Percentiles rank a stretch among this genome's conserved stretches.
These are phyloP conservation scores for Cerrena zonata DNA, from an alignment of 1,284 basidiomycete genomes.

Conservation along the genomic window DNA sequence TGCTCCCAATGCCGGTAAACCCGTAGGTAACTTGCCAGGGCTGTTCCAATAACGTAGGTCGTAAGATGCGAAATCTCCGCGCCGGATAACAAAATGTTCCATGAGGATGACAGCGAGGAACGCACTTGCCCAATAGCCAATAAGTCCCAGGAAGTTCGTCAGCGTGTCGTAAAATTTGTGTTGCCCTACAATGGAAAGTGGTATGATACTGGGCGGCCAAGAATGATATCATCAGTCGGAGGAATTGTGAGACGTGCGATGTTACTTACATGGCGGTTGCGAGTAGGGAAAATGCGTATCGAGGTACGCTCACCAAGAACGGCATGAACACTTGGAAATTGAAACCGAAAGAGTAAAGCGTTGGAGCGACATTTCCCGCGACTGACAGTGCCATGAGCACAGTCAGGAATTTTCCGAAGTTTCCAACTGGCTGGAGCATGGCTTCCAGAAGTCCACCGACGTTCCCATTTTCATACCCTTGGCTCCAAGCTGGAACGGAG, in stretches of 20 bases:
- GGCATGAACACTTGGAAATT: slow-evolving; percentile 78
- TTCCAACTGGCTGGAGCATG: slow-evolving; percentile 63
- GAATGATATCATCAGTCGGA: too few species aligned
- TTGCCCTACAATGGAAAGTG: slow-evolving; percentile 63
- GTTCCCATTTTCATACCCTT: slow-evolving; percentile 54
- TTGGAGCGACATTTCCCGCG: slow-evolving; percentile 78
- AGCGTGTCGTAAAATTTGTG: slow-evolving; percentile 63
- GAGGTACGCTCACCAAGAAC: slow-evolving; percentile 59
- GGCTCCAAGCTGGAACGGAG: slow-evolving; percentile 64
- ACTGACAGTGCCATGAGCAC: slow-evolving; percentile 79
- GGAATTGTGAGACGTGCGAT: neutral
- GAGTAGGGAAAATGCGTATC: slow-evolving; percentile 82
- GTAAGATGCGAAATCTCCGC: slow-evolving; percentile 45
- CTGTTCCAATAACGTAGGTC: slow-evolving; percentile 51
- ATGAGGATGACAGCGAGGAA: slow-evolving; percentile 55
- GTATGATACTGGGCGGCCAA: slow-evolving; percentile 39
- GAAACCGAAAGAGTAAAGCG: slow-evolving; percentile 80
- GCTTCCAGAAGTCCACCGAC: slow-evolving; percentile 72
- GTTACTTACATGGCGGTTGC: slow-evolving; percentile 70
- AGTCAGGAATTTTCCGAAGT: slow-evolving; percentile 83
- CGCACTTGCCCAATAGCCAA: slow-evolving; percentile 65
- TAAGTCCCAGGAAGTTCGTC: slow-evolving; percentile 65
- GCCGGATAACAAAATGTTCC: slow-evolving; percentile 63
- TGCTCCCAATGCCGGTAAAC: slow-evolving; percentile 54
- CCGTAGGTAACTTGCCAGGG: slow-evolving; percentile 53